These are phyloP conservation scores for Xanthoparmelia taractica DNA, from an alignment of 495 filamentous ascomycete species.

Conservation along the genomic window DNA sequence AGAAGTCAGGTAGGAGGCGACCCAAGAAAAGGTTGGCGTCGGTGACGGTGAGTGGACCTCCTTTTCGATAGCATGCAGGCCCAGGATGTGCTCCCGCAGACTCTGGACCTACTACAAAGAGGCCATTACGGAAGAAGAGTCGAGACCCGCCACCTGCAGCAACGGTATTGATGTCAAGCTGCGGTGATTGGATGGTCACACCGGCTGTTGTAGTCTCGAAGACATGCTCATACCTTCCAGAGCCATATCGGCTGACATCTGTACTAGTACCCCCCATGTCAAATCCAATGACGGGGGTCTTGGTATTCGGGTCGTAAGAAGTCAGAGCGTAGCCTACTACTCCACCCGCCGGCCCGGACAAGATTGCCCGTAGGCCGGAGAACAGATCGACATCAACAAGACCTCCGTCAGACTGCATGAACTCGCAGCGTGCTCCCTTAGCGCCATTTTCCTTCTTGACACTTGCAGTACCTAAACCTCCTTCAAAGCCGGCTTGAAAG, in stretches of 20 bases:
- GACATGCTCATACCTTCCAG: conserved; percentile 87
- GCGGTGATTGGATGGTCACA: conserved; percentile 88
- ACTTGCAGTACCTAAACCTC: conserved; percentile 43
- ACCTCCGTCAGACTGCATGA: conserved; percentile 52
- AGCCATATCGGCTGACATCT: conserved; percentile 85
- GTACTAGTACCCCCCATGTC: conserved; percentile 97
- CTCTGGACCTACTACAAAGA: conserved; percentile 95
- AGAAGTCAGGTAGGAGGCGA: conserved; percentile 84
- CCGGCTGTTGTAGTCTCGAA: conserved; percentile 96
- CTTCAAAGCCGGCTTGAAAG: conserved; percentile 60
- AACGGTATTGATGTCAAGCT: conserved; percentile 97
- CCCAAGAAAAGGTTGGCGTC: conserved; percentile 91
- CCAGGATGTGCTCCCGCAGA: conserved; percentile 90
- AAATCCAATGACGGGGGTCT: conserved; percentile 89
- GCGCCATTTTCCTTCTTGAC: conserved; percentile 52
- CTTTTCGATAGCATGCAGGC: conserved; percentile 91
- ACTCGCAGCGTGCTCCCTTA: conserved; percentile 47
- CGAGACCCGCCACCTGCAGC: conserved; percentile 89
- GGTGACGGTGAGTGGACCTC: conserved; percentile 84
- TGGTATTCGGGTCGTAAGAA: conserved; percentile 78
- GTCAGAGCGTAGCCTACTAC: conserved; percentile 93
- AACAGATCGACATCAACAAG: conserved; percentile 50
- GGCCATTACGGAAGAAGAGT: conserved; percentile 81
- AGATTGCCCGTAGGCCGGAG: conserved; percentile 50
- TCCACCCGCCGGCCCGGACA: conserved; percentile 56